A percentile compares a stretch with the other conserved stretches of the same genome.
Conservation (phyloP, 305 asterid genomes). For the Ruellia speciosa region DNA sequence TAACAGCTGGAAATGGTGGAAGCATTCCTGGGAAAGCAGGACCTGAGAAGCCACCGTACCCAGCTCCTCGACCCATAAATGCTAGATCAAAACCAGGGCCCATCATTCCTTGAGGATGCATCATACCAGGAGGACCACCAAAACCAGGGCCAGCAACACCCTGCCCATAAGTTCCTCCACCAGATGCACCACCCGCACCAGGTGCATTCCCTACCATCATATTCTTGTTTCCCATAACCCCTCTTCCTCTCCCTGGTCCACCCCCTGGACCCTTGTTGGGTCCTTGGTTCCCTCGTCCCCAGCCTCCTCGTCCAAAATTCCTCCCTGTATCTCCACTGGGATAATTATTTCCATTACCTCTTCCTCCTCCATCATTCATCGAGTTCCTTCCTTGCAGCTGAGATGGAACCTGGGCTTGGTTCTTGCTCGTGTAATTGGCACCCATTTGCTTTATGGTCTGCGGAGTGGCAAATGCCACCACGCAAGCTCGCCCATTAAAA, state of each 20-base stretch:
- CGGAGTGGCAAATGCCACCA: constrained; percentile 79
- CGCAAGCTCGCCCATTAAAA: constrained; percentile 85
- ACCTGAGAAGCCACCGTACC: constrained; percentile 65
- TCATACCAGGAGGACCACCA: constrained; percentile 48
- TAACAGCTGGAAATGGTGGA: constrained; percentile 44
- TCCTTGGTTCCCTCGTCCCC: constrained; percentile 74
- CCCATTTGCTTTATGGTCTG: constrained; percentile 78
- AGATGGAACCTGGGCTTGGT: constrained; percentile 40
- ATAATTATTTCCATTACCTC: constrained; percentile 50
- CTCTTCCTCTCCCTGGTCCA: constrained; percentile 48
- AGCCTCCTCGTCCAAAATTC: constrained; percentile 53
- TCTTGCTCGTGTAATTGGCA: constrained; percentile 40
- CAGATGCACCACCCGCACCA: constrained; percentile 22
- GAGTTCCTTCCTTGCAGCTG: constrained; percentile 49
- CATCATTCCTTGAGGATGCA: constrained; percentile 77
- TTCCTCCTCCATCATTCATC: constrained; percentile 45
- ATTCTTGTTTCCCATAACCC: constrained; percentile 41
- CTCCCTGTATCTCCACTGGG: constrained; percentile 51
- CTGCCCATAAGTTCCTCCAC: constrained; percentile 37
- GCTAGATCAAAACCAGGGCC: constrained; percentile 69
- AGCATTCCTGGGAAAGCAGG: constrained; percentile 56
- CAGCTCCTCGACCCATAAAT: constrained; percentile 58
- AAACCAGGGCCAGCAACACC: constrained; percentile 38
- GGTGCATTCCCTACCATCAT: constrained; percentile 38
- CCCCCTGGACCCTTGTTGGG: constrained; percentile 61